These are phyloP conservation scores for Sphaerulina populicola DNA, from an alignment of 2,329 filamentous ascomycete species.

Conservation along the genomic window DNA sequence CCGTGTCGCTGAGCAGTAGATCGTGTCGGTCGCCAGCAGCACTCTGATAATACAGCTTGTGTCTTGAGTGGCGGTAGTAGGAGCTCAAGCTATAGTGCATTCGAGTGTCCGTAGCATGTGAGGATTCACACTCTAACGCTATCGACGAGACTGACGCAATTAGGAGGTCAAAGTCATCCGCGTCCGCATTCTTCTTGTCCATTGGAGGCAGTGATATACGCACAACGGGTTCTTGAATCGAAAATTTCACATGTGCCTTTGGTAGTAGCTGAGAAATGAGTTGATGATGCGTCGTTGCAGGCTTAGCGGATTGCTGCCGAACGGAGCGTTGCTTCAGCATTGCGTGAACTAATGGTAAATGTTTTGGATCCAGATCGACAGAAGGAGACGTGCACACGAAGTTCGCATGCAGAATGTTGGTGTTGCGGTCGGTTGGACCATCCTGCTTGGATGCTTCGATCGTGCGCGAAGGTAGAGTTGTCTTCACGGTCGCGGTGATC, in stretches of 20 bases:
- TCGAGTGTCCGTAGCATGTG: constrained; percentile 77
- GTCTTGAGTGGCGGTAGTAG: constrained; percentile 72
- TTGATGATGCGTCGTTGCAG: constrained; percentile 41
- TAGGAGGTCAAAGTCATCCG: constrained; percentile 85
- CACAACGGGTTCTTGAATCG: constrained; percentile 90
- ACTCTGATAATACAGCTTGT: constrained; percentile 91
- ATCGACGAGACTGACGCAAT: constrained; percentile 93
- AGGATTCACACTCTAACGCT: constrained; percentile 86
- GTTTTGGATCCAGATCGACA: constrained; percentile 82
- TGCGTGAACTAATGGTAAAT: constrained; percentile 75
- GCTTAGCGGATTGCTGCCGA: constrained; percentile 2
- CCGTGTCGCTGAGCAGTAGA: constrained; percentile 74
- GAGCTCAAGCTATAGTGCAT: constrained; percentile 80
- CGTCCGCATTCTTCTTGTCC: constrained; percentile 46
- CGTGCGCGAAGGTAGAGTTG: constrained; percentile 88
- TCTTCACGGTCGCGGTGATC: constrained; percentile 91
- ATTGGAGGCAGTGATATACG: constrained; percentile 80
- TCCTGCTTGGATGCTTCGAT: constrained; percentile 65
- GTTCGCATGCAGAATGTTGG: constrained; percentile 93
- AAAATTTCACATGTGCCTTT: constrained; percentile 90
- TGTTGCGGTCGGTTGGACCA: constrained; percentile 72
- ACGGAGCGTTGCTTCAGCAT: constrained; percentile 49
- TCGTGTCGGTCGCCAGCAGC: constrained; percentile 74
- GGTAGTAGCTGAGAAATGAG: constrained; percentile 85
- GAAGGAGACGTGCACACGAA: constrained; percentile 93